Conservation (phyloP, 2,329 filamentous ascomycete genomes). For the Neonectria ditissima region DNA sequence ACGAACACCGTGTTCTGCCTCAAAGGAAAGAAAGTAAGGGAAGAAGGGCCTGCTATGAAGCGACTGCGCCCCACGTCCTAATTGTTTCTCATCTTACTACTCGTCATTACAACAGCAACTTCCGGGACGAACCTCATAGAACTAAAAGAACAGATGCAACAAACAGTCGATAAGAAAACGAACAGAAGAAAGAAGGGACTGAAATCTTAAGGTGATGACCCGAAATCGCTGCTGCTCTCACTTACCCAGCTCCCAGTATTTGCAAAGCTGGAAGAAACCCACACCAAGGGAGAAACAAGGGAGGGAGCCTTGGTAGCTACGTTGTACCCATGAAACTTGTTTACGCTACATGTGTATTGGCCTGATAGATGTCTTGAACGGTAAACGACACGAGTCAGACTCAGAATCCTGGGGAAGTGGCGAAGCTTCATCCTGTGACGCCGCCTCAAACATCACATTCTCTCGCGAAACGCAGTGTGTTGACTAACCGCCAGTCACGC, state of each 20-base stretch:
- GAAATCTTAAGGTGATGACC: neutral
- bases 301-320: neutral
- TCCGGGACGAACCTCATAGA: neutral
- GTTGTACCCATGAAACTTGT: neutral
- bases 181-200: neutral
- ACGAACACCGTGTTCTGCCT: too few relatives aligned
- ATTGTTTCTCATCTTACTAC: too few relatives aligned
- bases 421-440: conserved; percentile 4
- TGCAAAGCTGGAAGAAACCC: neutral
- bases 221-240: neutral
- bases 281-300: neutral
- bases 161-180: neutral
- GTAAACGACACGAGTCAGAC: neutral
- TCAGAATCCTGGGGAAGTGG: neutral
- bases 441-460: conserved; percentile 19
- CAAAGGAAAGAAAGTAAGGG: too few relatives aligned
- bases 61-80: too few relatives aligned
- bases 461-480: conserved; percentile 17
- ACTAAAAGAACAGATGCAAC: neutral
- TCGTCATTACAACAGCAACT: neutral
- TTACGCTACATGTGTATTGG: neutral
- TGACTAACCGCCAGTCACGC: conserved; percentile 6
- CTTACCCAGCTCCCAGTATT: neutral
- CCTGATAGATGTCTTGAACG: neutral
- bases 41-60: too few relatives aligned